Evolutionary conservation across 2,329 filamentous ascomycete genomes (phyloP), one percentile per base, ranked within the genome.

Genomic region (Nemania sp.): DNA sequence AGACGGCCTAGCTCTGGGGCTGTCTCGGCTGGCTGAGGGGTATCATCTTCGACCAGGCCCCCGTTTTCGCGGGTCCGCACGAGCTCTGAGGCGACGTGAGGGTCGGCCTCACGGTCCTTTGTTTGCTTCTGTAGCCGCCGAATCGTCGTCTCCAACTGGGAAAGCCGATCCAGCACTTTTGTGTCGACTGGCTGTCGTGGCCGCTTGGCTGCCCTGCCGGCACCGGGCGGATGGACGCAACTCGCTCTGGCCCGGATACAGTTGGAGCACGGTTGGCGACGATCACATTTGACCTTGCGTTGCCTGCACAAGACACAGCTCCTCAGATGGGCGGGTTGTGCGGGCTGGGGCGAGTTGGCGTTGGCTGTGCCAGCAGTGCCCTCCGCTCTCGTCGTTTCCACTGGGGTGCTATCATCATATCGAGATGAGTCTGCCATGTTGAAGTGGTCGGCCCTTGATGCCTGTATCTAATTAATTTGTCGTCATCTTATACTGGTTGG

Each of bases 201-300:
- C 29, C 60, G 57, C 49, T 68, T 67, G 6, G 65, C 64, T 12
- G 65, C 65, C n/a, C 66, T 47, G 4, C 65, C 66, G 1, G 62
- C 51, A 3, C 66, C 64, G 1, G 65, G 59, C 10, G 65, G 65
- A 42, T 63, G 63, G 18, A 65, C 60, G 18, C 66, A 68, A 35
- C 46, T 51, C 9, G 59, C 54, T 2, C 59, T 54, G 20, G 60
- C 54, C 39, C 58, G 51, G 3, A 57, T 4, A 39, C 66, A 67
- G 53, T 66, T 65, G n/a, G 64, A 63, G 21, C 66, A 67, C 15
- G 66, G 66, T 12, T 65, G 62, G 13, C 56, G 60, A 29, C 66
- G 60, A 29, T 67, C 66, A 32, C 66, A 67, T 62, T 67, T 67
- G 34, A 67, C 64, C 42, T 67, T 67, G 40, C 66, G 64, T 18